Base-by-base conservation (phyloP, 148 eudicot species). In the Chenopodium suecicum region DNA sequence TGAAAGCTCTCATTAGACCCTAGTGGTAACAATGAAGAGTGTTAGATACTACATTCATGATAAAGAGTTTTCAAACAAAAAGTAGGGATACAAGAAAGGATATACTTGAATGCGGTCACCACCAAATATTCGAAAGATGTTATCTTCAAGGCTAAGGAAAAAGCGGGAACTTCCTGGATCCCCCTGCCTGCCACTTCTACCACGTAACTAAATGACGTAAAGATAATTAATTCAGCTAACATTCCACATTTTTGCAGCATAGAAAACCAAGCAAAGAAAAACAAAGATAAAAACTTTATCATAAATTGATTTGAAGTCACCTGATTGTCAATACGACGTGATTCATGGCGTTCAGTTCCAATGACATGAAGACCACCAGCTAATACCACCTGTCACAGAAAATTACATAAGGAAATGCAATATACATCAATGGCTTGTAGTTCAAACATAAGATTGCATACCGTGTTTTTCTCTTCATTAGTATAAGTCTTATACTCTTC, bases 101-200 rank as follows among this genome's bases (percentile, higher is more conserved):
- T n/a, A 54, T 82, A 96, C 99, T 92, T 96, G 98, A 86, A 96
- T 96, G 62, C 99, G 90, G 85, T 96, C 98, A 78, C 99, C 99
- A 23, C 99, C 99, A 91, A 96, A 96, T 82, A 96, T 94, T 69
- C 99, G 93, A 46, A 96, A 96, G 58, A 96, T 96, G 82, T 96
- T 96, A 86, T 94, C 99, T 91, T 94, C 98, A 79, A 96, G 99
- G 90, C 99, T 96, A 82, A 96, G 98, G 82, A 96, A 96, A 85
- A 96, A 96, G 70, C 99, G 98, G 65, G 99, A 92, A 90, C 99
- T 90, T 89, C 99, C 99, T 77, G 99, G 99, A 84, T 96, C 99
- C 81, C 99, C 99, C 89, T 96, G 99, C 84, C 99, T 92, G 75
- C 99, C 99, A 87, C 98, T 96, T 87, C 99, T 92, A 83, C 99